Evolutionary conservation across 1,284 basidiomycete genomes (phyloP), one percentile per base, ranked within the genome.

Genomic region (Lignosus rhinocerotis): DNA sequence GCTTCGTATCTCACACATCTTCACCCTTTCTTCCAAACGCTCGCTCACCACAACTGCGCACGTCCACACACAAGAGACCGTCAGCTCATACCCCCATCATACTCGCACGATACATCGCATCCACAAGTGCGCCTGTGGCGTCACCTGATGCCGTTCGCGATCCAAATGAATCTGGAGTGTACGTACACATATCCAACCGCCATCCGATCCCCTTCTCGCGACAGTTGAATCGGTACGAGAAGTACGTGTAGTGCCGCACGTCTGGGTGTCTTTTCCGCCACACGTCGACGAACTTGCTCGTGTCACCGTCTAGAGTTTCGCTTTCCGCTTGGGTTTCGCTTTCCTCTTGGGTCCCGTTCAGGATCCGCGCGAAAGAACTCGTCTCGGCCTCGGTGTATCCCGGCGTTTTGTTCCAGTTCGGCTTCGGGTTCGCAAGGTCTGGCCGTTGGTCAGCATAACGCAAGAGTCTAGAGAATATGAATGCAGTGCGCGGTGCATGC

Each of bases 131-230:
- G 36, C 36, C 16, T 16, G 11, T 16, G 16, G 10, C 36, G 36
- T 38, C 36, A 38, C 36, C 19, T 19, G 41, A 19, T 8, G 17
- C 6, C 41, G 19, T 21, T 10, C 17, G n/a, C 41, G 41, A 17
- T 6, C 41, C 42, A n/a, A 36, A 32, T 42, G 30, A 53, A 46
- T 11, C 41, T 25, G 50, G 19, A 19, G 38, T 49, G 43, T 21
- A 78, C 89, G 67, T 76, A 92, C 92, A 93, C 77, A 87, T 88
- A 70, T 96, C 93, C 43, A 96, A 73, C 61, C 93, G 80, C 93
- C 93, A 96, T 1, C 93, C 93, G 46, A 93, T 81, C 2, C 92
- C 90, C 68, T 94, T 95, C 57, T 71, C 70, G 43, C 93, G 78
- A 70, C 90, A 92, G 60, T 91, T 85, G 73, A 93, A 93, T 25